Conservation (phyloP, 2,329 filamentous ascomycete species). For the Fusarium concolor region DNA sequence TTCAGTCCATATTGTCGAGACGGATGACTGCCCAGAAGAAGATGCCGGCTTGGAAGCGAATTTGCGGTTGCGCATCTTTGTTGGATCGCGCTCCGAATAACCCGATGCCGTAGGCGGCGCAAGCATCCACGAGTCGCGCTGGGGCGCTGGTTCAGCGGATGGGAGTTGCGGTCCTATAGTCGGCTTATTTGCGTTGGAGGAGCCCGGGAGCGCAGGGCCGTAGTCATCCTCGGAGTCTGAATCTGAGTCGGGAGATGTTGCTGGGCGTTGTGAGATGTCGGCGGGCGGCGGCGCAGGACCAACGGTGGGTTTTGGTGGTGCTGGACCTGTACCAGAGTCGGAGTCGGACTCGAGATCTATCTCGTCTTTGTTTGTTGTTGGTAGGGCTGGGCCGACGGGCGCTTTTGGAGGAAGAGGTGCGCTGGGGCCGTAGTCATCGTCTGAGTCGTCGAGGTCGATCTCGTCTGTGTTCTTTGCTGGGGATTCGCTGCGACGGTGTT, state of each 20-base stretch:
- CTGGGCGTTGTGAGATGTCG: slow-evolving; percentile 35
- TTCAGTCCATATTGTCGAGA: slow-evolving; percentile 87
- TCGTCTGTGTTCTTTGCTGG: slow-evolving; percentile 59
- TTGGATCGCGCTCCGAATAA: slow-evolving; percentile 78
- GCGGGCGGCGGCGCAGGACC: slow-evolving; percentile 53
- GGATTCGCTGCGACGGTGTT: slow-evolving; percentile 52
- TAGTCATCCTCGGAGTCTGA: slow-evolving; percentile 65
- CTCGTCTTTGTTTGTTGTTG: slow-evolving; percentile 53
- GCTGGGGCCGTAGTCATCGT: slow-evolving; percentile 59
- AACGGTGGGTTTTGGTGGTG: slow-evolving; percentile 49
- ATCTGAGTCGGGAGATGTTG: slow-evolving; percentile 53
- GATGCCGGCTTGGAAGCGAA: slow-evolving; percentile 75
- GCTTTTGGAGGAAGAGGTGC: slow-evolving; percentile 40
- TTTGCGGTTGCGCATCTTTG: slow-evolving; percentile 82
- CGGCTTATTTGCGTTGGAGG: slow-evolving; percentile 61
- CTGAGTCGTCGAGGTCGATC: slow-evolving; percentile 57
- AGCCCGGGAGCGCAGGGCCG: slow-evolving; percentile 68
- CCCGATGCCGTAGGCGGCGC: slow-evolving; percentile 70
- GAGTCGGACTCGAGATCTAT: slow-evolving; percentile 56
- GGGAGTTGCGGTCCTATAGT: slow-evolving; percentile 52
- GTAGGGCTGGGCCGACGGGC: slow-evolving; percentile 40
- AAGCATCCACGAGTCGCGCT: slow-evolving; percentile 89
- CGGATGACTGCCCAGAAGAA: slow-evolving; percentile 49
- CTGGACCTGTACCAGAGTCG: slow-evolving; percentile 52
- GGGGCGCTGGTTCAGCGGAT: slow-evolving; percentile 58